Conservation (phyloP, 2,329 filamentous ascomycete species). For the Hortaea werneckii region DNA sequence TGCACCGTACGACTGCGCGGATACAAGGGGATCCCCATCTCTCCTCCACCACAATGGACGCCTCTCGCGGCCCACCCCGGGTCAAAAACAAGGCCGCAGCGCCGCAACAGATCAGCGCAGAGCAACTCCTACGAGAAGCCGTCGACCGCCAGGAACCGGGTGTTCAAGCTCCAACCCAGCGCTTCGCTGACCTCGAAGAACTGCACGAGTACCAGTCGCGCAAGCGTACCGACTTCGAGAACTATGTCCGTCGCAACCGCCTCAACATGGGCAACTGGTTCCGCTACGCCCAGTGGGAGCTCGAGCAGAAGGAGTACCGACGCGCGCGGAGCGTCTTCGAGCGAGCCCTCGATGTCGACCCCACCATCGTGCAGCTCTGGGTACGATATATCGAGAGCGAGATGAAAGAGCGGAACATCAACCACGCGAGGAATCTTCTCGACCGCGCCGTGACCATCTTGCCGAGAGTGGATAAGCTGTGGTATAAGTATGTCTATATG, state of each 20-base stretch:
- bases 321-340: slow-evolving; percentile 90
- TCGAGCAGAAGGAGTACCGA: slow-evolving; percentile 94
- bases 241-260: slow-evolving; percentile 90
- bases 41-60: slow-evolving; percentile 1
- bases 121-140: slow-evolving; percentile 93
- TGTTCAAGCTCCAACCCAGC: slow-evolving; percentile 82
- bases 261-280: slow-evolving; percentile 99
- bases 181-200: slow-evolving; percentile 93
- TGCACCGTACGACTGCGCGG: too few species aligned
- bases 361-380: slow-evolving; percentile 80
- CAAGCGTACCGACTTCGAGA: slow-evolving; percentile 93
- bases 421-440: slow-evolving; percentile 87
- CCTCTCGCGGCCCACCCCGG: slow-evolving; percentile 68
- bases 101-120: slow-evolving; percentile 74
- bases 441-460: slow-evolving; percentile 90
- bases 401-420: slow-evolving; percentile 93
- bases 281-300: slow-evolving; percentile 92
- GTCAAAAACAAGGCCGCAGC: slow-evolving; percentile 98
- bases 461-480: slow-evolving; percentile 86
- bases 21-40: background rate
- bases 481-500: slow-evolving; percentile 99
- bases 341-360: slow-evolving; percentile 81
- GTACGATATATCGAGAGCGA: slow-evolving; percentile 90
- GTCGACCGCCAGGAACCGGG: slow-evolving; percentile 89
- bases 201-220: slow-evolving; percentile 94